These are phyloP conservation scores for Mycena crocata DNA, from an alignment of 768 basidiomycete genomes.

Conservation along the genomic window DNA sequence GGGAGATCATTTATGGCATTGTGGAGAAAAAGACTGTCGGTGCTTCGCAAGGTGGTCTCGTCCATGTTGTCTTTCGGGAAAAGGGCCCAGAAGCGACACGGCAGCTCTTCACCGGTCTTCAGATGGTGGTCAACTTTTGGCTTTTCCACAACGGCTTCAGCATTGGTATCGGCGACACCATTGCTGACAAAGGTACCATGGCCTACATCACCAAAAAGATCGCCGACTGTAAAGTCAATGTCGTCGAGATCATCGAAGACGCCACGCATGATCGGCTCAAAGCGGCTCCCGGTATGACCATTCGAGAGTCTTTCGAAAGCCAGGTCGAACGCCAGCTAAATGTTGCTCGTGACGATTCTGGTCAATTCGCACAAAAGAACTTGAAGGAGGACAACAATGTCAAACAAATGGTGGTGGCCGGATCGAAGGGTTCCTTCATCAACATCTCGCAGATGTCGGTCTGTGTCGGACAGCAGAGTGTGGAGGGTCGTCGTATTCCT, in stretches of 20 bases:
- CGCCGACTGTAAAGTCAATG: constrained; percentile 80
- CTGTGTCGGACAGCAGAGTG: constrained; percentile 97
- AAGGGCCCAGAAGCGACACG: constrained; percentile 94
- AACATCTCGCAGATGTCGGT: constrained; percentile 99
- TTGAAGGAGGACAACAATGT: constrained; percentile 99
- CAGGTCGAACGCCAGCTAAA: constrained; percentile 92
- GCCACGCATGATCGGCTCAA: constrained; percentile 91
- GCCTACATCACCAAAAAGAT: constrained; percentile 86
- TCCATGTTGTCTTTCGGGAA: constrained; percentile 97
- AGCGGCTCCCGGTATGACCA: constrained; percentile 96
- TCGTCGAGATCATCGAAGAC: constrained; percentile 82
- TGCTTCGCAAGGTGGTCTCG: constrained; percentile 91
- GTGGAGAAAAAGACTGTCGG: constrained; percentile 99
- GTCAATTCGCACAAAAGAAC: constrained; percentile 96
- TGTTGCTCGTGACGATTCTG: constrained; percentile 93
- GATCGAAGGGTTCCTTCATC: constrained; percentile 98
- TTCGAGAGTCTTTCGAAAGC: constrained; percentile 98
- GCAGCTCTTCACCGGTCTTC: constrained; percentile 91
- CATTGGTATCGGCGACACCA: constrained; percentile 98
- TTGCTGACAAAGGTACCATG: constrained; percentile 93
- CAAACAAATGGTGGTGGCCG: constrained; percentile 99
- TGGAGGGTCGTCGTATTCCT: constrained; percentile 97
- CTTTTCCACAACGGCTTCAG: constrained; percentile 99
- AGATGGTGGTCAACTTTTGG: constrained; percentile 98
- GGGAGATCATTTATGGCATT: constrained; percentile 93